Evolutionary conservation across 805 yeast genomes (phyloP), one percentile per base, ranked within the genome.

Genomic region (Trichomonascus vanleenenianus): DNA sequence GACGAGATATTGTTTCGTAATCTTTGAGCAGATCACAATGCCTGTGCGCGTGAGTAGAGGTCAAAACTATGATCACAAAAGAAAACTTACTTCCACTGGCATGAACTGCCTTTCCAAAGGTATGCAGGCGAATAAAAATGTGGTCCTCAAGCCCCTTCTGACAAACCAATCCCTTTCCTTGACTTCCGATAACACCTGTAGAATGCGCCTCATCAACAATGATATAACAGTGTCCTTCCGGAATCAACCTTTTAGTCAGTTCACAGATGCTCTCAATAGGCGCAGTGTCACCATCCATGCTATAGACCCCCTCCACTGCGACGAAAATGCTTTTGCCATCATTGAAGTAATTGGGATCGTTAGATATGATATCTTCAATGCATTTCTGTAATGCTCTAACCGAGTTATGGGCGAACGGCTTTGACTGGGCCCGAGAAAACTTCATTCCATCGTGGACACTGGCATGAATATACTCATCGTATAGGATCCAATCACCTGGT

Each of bases 181-280:
- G 66, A 35, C 86, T 84, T 19, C 96, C 96, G 61, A 85, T 71
- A 9, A 95, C 95, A 57, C 96, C 96, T 53, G 87, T 83, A 4
- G 95, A 85, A 63, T 86, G 96, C 8, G 95, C 95, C 62, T 86
- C 96, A 61, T 86, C 96, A 43, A 86, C 82, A 54, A 82, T 85
- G 19, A 86, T 64, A 54, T 82, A 83, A 22, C 27, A 22, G 8
- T 58, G 85, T 81, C 51, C 82, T 83, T 62, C 18, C 38, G 16
- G 11, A 8, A 2, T 48, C 50, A 32, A 50, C 35, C 11, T 25
- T 30, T 22, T 39, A 15, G 10, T 45, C 43, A 18, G 43, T 15
- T 7, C 32, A 14, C 5, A 27, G 14, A 50, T 30, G 14, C 39
- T 38, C 20, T 19, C 18, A 18, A 55, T 27, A 3, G 59, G 59